Percentiles rank a stretch among this genome's conserved stretches.
Evolutionary conservation across 306 rosid species (phyloP).

Genomic region (Glycine tomentella): DNA sequence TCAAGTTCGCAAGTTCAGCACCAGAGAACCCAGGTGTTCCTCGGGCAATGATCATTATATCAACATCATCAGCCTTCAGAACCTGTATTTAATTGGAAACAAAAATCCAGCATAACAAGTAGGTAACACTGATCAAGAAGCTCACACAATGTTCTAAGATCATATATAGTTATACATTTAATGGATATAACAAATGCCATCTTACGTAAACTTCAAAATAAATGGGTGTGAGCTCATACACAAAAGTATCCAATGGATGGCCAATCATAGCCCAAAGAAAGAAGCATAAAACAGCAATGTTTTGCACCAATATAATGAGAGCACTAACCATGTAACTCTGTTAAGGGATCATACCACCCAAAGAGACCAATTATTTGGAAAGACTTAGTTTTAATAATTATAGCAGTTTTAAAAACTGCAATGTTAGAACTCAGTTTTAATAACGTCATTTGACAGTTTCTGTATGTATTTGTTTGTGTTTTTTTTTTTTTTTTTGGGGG

Average conservation of each 20-base stretch:
- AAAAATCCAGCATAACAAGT: not conserved
- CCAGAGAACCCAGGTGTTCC: conserved; percentile 94
- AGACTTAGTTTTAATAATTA: not conserved
- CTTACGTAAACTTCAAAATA: not conserved
- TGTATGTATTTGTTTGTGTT: no score
- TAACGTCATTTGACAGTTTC: no score
- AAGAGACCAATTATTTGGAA: not conserved
- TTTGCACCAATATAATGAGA: not conserved
- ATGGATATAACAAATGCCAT: conserved; percentile 1
- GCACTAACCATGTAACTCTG: conserved; percentile 3
- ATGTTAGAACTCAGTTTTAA: no score
- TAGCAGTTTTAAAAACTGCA: no score
- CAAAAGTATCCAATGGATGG: conserved; percentile 11
- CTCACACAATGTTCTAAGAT: not conserved
- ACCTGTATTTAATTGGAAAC: conserved; percentile 55
- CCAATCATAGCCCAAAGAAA: conserved; percentile 1
- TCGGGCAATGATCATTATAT: conserved; percentile 74
- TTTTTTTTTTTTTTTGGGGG: no score
- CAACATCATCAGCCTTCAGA: conserved; percentile 82
- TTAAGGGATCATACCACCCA: not conserved
- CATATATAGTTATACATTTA: not conserved
- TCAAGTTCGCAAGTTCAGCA: conserved; percentile 87
- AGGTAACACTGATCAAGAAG: not conserved
- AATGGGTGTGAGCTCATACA: not conserved
- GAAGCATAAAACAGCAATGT: not conserved